phyloP scores from a whole-genome alignment of 768 basidiomycete genomes.

The Podaxis sp. region DNA sequence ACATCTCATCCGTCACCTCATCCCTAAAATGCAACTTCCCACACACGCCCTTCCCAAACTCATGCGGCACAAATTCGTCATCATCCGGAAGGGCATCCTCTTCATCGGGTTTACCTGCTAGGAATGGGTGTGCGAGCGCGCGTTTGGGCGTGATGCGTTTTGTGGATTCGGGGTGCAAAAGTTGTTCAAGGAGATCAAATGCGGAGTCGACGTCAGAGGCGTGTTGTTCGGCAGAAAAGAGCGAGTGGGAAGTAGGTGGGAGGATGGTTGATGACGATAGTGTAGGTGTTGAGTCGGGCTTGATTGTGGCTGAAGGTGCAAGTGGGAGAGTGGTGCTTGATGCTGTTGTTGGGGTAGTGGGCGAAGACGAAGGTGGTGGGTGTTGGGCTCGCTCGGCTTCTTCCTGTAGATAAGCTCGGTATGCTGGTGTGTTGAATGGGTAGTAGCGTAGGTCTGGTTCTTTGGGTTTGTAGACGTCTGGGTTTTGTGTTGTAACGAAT shows the following conservation, averaged over 20 bases:
- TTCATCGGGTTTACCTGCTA: conserved; percentile 35
- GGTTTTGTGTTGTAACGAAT: conserved; percentile 78
- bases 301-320: not conserved
- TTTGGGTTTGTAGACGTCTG: conserved; percentile 51
- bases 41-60: conserved; percentile 65
- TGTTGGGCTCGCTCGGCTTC: conserved; percentile 16
- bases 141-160: conserved; percentile 72
- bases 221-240: conserved; percentile 30
- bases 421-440: conserved; percentile 40
- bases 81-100: conserved; percentile 38
- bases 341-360: conserved; percentile 18
- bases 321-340: conserved; percentile 10
- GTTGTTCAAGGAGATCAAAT: conserved; percentile 67
- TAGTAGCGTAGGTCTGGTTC: conserved; percentile 49
- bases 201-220: conserved; percentile 56
- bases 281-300: conserved; percentile 14
- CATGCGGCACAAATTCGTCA: conserved; percentile 67
- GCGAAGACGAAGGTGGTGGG: conserved; percentile 29
- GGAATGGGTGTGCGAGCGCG: conserved; percentile 78
- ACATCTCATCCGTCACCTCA: conserved; percentile 48
- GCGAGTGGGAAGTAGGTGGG: not conserved
- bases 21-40: conserved; percentile 56
- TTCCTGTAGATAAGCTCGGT: conserved; percentile 16
- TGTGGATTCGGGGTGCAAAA: conserved; percentile 76
- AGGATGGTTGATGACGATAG: not conserved